Base-by-base conservation (phyloP, 768 basidiomycete genomes). In the Udeniomyces megalosporus region DNA sequence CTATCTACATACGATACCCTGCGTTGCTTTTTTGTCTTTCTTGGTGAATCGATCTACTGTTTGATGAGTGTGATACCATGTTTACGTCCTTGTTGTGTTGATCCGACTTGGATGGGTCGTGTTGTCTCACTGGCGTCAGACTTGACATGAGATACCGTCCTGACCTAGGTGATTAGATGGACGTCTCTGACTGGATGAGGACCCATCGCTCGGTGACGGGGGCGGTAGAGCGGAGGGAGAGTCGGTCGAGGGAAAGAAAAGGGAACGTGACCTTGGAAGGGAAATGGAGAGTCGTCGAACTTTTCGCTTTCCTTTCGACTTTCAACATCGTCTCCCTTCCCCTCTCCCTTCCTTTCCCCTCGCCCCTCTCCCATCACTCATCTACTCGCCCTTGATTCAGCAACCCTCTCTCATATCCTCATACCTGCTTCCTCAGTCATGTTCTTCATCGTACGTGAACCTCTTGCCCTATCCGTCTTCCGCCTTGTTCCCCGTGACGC, bases 361-460 rank as follows among this genome's bases (percentile, higher is more conserved):
- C 17, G 8, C 42, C 38, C 28, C 28, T 29, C 45, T 31, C 28
- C 46, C 31, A 42, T 44, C 51, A 0, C 42, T 1, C 11, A 24
- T 47, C 53, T 24, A 2, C 24, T 35, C 54, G n/a, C 6, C 42
- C 35, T 22, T 29, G 22, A 26, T 7, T 32, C 32, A n/a, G 12
- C 31, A 12, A 4, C 6, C 58, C 12, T 44, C 50, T 2, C 29
- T 12, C 42, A 17, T 14, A 10, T 51, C 38, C 56, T 17, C 12
- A 31, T 35, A n/a, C 29, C 26, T n/a, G 17, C 49, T 26, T 28
- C 6, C 42, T 14, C 34, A 12, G n/a, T 52, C 24, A 63, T 63
- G 62, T 63, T 63, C 20, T 63, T 63, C 51, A 55, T 63, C 56
- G 62, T 63, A 48, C 38, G 62, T 63, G 38, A 29, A 28, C n/a